Base-by-base conservation (phyloP, 2,329 filamentous ascomycete genomes). In the Aspergillus glaucus region DNA sequence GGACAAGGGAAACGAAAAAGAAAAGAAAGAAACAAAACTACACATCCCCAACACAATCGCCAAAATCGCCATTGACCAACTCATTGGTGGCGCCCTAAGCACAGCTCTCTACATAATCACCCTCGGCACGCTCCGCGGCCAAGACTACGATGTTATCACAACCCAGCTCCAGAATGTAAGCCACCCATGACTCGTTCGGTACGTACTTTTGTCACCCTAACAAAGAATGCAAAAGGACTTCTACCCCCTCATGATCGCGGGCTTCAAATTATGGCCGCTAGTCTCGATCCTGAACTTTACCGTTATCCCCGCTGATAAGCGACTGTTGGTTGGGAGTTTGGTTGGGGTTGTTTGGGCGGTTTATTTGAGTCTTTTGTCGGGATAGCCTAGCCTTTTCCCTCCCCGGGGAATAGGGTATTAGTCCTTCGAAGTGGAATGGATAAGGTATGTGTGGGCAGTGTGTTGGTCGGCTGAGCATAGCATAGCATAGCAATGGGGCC, bases 41-140 rank as follows among this genome's bases (percentile, higher is more conserved):
- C 62, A 66, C 42, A 50, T 64, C 15, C 60, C 52, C 43, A 68
- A 68, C 52, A 65, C 61, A 3, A 48, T 75, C 28, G 74, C 74
- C 53, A 85, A 85, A 56, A 77, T 84, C 50, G 50, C 75, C 10
- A 69, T 83, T 32, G 81, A 85, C 54, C 80, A 84, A 59, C 76
- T 77, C 0, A 45, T 83, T 19, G 79, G 79, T 24, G 79, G 77
- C 0, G 67, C 75, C 1, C 62, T 79, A 58, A 84, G 82, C 60
- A 82, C 76, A 1, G 63, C 76, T 28, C 66, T 79, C 47, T 84
- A 82, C 60, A 69, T 84, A 17, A 70, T 69, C 12, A 78, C 73
- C 12, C 79, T 84, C 62, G 75, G 73, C 6, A 68, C 76, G 12
- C 63, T 79, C 28, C 69, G 69, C 19, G 71, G 69, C 0, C 59